phyloP scores from a whole-genome alignment of 2,329 filamentous ascomycete genomes.

The Aspergillus sp. region DNA sequence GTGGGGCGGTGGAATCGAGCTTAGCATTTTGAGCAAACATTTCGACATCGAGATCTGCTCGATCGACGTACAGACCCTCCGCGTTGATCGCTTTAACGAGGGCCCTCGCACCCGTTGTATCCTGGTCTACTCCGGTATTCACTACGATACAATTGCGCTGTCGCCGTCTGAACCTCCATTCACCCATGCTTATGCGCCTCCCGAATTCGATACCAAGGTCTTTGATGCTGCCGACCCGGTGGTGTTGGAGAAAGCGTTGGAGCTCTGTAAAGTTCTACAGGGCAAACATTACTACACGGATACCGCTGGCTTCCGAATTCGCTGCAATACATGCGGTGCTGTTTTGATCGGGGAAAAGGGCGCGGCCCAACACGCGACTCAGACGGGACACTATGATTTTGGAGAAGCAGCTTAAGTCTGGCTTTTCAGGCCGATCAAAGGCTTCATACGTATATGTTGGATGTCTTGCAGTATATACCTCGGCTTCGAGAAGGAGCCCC shows the following conservation, averaged over 20 bases:
- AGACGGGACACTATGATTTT: conserved; percentile 50
- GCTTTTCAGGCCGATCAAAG: not conserved
- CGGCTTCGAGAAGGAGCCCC: too few species aligned
- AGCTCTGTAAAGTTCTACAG: conserved; percentile 65
- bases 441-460: too few species aligned
- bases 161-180: conserved; percentile 60
- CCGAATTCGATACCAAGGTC: conserved; percentile 77
- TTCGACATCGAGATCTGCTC: conserved; percentile 84
- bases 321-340: conserved; percentile 62
- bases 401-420: conserved; percentile 40
- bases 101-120: conserved; percentile 67
- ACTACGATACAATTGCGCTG: conserved; percentile 87
- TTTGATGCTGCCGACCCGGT: conserved; percentile 59
- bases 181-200: conserved; percentile 56
- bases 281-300: conserved; percentile 84
- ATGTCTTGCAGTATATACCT: too few species aligned
- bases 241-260: conserved; percentile 59
- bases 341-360: conserved; percentile 46
- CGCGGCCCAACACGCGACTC: conserved; percentile 44
- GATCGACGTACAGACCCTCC: conserved; percentile 70
- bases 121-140: conserved; percentile 85
- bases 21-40: conserved; percentile 78
- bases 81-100: conserved; percentile 76
- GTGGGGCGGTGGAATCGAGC: conserved; percentile 91
- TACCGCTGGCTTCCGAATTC: conserved; percentile 73